phyloP scores from a whole-genome alignment of 176 grass and related monocot species.

The Bromus sterilis region DNA sequence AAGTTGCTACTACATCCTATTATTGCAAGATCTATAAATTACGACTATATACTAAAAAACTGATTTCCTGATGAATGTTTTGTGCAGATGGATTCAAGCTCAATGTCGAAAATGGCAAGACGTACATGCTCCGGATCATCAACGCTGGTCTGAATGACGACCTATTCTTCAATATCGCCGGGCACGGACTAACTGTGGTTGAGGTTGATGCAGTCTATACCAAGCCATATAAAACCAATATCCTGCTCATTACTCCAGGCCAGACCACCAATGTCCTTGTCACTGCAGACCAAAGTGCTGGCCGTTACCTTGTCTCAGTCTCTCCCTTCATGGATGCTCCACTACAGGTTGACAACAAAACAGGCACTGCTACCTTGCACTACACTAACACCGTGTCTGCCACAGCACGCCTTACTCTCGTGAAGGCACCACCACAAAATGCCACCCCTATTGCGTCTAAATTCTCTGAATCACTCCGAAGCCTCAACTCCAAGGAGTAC shows the following conservation, averaged over 20 bases:
- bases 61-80: not conserved
- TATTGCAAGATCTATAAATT: not conserved
- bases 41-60: not conserved
- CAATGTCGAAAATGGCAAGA: constrained; percentile 51
- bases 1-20: not conserved
- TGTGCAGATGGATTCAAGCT: constrained; percentile 49
- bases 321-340: constrained; percentile 63
- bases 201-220: constrained; percentile 70
- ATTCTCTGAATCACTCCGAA: constrained; percentile 44
- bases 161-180: constrained; percentile 61
- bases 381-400: constrained; percentile 25
- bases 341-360: constrained; percentile 50
- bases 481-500: constrained; percentile 61
- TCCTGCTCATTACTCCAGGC: constrained; percentile 53
- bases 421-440: constrained; percentile 42
- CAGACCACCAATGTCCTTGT: constrained; percentile 68
- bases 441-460: constrained; percentile 38
- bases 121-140: constrained; percentile 69
- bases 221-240: constrained; percentile 62
- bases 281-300: constrained; percentile 31
- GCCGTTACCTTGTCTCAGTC: constrained; percentile 53
- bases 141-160: constrained; percentile 79
- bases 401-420: constrained; percentile 22
- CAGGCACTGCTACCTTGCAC: constrained; percentile 43
- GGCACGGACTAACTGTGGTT: constrained; percentile 48